Evolutionary conservation across 1,284 basidiomycete genomes (phyloP), one percentile per base, ranked within the genome.

Genomic region (Puccinia horiana): DNA sequence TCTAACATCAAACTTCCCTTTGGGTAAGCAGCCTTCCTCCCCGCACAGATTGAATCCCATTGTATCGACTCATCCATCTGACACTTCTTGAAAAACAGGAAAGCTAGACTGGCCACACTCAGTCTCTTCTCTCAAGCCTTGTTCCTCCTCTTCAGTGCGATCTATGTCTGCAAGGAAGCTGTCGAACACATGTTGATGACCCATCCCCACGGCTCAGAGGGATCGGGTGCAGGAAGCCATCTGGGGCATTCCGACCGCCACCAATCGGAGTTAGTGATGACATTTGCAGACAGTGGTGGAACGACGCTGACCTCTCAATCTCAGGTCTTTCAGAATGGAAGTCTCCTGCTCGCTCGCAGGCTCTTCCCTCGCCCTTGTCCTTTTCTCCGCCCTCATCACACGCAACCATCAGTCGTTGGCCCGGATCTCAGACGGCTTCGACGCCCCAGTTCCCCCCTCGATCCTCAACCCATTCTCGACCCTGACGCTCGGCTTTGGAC

Each of bases 151-250:
- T 97, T 98, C 86, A 91, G 94, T 0, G 92, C 93, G 0, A 92
- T 96, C 9, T 98, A 97, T 87, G 92, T 96, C 35, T 94, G 93
- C 85, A 98, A 97, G 86, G 95, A 98, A 88, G 93, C 93, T 0
- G 89, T 97, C 2, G 94, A 95, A 87, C 93, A 94, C 86, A 86
- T 94, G 49, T 85, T 95, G 9, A 89, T 95, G 3, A 56, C 84
- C 14, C 85, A 86, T 54, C 29, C 76, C 6, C 40, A 42, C 23
- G 40, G 37, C 2, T 32, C 74, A 8, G 49, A 42, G 1, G 42
- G 54, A 6, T 12, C 16, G 8, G 47, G 44, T 2, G 29, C n/a
- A 4, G 37, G 35, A 3, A 56, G 54, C 47, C 75, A 76, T 35
- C 23, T 78, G 35, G 61, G 63, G 14, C 76, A 78, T 52, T 29